Base-by-base conservation (phyloP, 768 basidiomycete species). In the Mycena albidolilacea region DNA sequence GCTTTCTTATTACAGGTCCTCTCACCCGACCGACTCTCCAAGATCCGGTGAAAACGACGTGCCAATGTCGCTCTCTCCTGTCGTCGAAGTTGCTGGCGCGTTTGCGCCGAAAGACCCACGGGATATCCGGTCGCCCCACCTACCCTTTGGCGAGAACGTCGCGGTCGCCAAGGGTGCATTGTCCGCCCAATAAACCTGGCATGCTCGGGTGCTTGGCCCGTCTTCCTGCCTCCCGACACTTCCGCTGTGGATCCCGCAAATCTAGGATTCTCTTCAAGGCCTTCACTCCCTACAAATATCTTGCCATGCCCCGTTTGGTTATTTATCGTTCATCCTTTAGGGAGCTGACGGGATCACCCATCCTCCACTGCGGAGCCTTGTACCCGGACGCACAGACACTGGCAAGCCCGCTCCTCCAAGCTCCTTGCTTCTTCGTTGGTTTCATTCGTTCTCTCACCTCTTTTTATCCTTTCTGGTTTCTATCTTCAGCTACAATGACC, bases 141-240 rank as follows among this genome's bases (percentile, higher is more conserved):
- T 86, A 63, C 80, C 86, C 7, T 83, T 86, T 70, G 83, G 81
- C 67, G 88, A 89, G 75, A 85, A 82, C 70, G 82, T 85, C 48
- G 81, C 82, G 4, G 77, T 87, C 52, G 78, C 82, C 52, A 76
- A 85, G 54, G 81, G 74, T 30, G 64, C 74, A 11, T 35, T 75
- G 64, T 66, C 81, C 48, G 79, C 79, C 12, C 76, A 74, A 74
- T 76, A 76, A 63, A 61, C 58, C 69, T 50, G 64, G 64, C 68
- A 23, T 39, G 48, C 52, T 50, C 67, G 68, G 72, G 64, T 68
- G 67, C 41, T 59, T 65, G 65, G 50, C 66, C 65, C 48, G 30
- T 38, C 64, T 70, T 59, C 15, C 71, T 65, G 50, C 64, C 66
- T 46, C 21, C 50, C 61, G 37, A 19, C 59, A n/a, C 4, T 59